Base-by-base conservation (phyloP, 2,329 filamentous ascomycete species). In the Alternaria sp. region DNA sequence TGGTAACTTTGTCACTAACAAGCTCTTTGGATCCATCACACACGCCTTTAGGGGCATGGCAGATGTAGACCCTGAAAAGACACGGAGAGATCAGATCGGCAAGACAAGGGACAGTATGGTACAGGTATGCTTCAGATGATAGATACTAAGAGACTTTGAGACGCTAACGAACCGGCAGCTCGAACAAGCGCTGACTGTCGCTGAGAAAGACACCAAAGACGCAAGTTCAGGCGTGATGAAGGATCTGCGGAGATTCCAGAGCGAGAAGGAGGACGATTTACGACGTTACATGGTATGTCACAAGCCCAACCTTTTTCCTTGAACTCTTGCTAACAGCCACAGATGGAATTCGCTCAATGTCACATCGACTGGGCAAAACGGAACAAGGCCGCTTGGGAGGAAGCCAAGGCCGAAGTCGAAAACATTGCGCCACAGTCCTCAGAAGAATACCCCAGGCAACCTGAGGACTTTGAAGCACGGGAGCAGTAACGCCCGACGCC, bases 1-100 rank as follows among this genome's bases (percentile, higher is more conserved):
- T 73, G 89, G 92, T n/a, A 82, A 82, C 47, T 97, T 95, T 64
- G 94, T 98, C 63, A 94, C 94, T 1, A 97, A 87, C 73, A 89
- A 94, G 81, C 93, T 99, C 53, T 98, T 99, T 77, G 95, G 94
- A 1, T 91, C 94, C 11, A 90, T 99, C 63, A 96, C 92, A 56
- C 94, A 99, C 80, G 95, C 95, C 0, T 93, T 98, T 34, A 93
- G 98, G 74, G 95, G 95, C 4, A 94, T 98, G 71, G 94, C 95
- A 1, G 95, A 99, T 76, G 92, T 96, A 42, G 95, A 99, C 75
- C 95, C 95, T 0, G 95, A 99, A 80, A 86, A 94, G 64, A 97
- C 94, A 43, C 86, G 95, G 54, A 87, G 95, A 54, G 95, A 99
- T 77, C 91, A 93, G 65, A 97, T 99, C 69, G 94, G 94, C 39